Conservation (phyloP, 352 stramenopile species). For the Phytophthora vignae region DNA sequence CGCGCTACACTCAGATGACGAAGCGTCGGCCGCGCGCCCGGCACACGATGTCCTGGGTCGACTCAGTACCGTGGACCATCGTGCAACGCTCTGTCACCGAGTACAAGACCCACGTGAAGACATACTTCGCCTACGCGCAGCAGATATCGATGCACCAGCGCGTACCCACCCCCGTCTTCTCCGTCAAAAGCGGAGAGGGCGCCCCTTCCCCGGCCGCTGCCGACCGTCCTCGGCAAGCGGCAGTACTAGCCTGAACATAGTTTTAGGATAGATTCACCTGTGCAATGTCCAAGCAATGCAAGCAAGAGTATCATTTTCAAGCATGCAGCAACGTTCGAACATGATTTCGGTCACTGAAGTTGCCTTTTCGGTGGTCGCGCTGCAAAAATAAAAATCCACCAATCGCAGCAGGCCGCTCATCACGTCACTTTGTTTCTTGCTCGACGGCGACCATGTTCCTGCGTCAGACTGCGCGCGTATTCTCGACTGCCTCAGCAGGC, state of each 20-base stretch:
- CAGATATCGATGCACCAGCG: constrained; percentile 74
- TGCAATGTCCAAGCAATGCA: constrained; percentile 23
- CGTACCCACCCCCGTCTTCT: constrained; percentile 68
- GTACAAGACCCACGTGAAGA: constrained; percentile 74
- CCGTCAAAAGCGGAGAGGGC: constrained; percentile 47
- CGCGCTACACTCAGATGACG: constrained; percentile 53
- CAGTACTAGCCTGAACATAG: constrained; percentile 40
- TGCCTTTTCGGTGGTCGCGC: constrained; percentile 28
- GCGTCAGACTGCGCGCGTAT: constrained; percentile 22
- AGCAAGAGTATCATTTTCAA: constrained; percentile 15
- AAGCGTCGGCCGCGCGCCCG: constrained; percentile 35
- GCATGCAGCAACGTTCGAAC: background rate
- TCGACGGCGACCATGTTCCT: constrained; percentile 21
- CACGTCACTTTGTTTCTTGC: constrained; percentile 7
- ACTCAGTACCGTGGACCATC: constrained; percentile 45
- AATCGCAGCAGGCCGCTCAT: constrained; percentile 18
- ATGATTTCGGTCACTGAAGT: background rate
- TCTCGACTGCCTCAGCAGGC: constrained; percentile 19
- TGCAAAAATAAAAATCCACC: background rate
- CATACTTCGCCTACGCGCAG: constrained; percentile 65
- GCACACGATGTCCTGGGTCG: constrained; percentile 49
- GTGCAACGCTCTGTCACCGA: constrained; percentile 68
- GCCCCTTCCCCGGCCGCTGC: constrained; percentile 6
- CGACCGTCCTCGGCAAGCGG: constrained; percentile 15
- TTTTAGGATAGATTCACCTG: constrained; percentile 3